Base-by-base conservation (phyloP, 176 grass and related monocot genomes). In the Musa acuminata region DNA sequence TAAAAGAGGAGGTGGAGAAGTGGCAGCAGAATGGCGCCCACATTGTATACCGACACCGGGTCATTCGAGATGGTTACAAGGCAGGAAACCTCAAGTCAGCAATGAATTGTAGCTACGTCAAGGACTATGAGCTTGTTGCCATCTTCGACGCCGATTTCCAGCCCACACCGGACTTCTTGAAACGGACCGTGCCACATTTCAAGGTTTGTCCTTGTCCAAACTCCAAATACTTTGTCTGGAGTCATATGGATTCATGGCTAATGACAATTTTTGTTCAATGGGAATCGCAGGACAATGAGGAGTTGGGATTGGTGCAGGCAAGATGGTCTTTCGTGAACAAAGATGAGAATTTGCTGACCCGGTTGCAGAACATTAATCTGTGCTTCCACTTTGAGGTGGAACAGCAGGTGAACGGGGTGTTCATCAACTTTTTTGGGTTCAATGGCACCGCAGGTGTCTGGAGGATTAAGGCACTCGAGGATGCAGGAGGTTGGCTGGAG, bases 321-420 rank as follows among this genome's bases (percentile, higher is more conserved):
- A 79, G 85, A 71, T 87, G 85, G 85, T 68, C 85, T 22, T 87
- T 87, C 29, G 76, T 87, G 49, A 87, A 87, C 85, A 80, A 80
- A 67, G 85, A 87, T 2, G 85, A 87, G 72, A 87, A 87, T 66
- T 75, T 87, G 27, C 72, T 87, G 68, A 87, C 85, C 43, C 69
- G 85, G 72, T 55, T 83, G 54, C 85, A 87, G 62, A 80, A 87
- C 65, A 83, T 83, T 49, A 87, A 87, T 35, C 53, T 87, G 55
- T 87, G 85, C 76, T 87, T 87, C 72, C 85, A 87, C 69, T 87
- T 87, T 27, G 85, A 87, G 64, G 85, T 87, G 77, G 85, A 87
- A 76, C 85, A 87, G 72, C 85, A 87, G 57, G 85, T 87, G 48
- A 87, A 87, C 10, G 80, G 85, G 8, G 49, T 72, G 49, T 83